Percentiles rank a stretch among this genome's conserved stretches.
Evolutionary conservation across 352 stramenopile species (phyloP).

Genomic region (Pythium sukuiense): DNA sequence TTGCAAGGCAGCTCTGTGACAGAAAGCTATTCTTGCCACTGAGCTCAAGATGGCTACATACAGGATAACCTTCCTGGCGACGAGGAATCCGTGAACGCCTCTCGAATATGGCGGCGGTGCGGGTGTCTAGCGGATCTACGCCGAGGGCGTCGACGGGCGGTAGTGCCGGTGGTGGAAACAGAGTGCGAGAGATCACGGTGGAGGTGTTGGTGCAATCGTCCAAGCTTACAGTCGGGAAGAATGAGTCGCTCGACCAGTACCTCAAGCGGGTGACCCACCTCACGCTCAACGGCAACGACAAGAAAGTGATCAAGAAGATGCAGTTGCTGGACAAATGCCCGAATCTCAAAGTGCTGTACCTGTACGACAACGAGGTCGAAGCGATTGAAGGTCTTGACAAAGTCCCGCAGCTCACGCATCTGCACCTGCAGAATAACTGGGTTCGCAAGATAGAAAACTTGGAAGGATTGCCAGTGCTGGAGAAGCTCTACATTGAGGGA

Average conservation of each 20-base stretch:
- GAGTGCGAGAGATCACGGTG: slow-evolving; percentile 51
- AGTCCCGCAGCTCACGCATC: slow-evolving; percentile 55
- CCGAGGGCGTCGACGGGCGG: neutral
- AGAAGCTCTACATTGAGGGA: slow-evolving; percentile 76
- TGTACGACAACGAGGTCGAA: slow-evolving; percentile 77
- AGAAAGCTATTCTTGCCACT: neutral
- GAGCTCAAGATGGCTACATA: neutral
- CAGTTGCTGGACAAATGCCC: slow-evolving; percentile 65
- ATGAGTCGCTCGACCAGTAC: slow-evolving; percentile 62
- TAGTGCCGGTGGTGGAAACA: neutral
- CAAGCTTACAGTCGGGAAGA: slow-evolving; percentile 67
- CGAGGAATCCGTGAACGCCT: neutral
- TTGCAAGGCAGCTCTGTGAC: neutral
- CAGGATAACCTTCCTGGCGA: neutral
- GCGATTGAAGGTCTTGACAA: slow-evolving; percentile 52
- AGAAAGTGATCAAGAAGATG: slow-evolving; percentile 48
- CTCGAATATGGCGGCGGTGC: neutral
- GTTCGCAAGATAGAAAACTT: slow-evolving; percentile 57
- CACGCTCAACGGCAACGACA: slow-evolving; percentile 53
- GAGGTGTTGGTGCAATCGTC: slow-evolving; percentile 61
- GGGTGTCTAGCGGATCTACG: neutral
- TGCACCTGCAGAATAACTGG: slow-evolving; percentile 75
- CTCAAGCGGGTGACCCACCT: slow-evolving; percentile 75
- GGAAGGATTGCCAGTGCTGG: slow-evolving; percentile 37
- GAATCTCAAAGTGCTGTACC: slow-evolving; percentile 70